Evolutionary conservation across 139 green algal genomes (phyloP).

Genomic region (Chlorella sp.): DNA sequence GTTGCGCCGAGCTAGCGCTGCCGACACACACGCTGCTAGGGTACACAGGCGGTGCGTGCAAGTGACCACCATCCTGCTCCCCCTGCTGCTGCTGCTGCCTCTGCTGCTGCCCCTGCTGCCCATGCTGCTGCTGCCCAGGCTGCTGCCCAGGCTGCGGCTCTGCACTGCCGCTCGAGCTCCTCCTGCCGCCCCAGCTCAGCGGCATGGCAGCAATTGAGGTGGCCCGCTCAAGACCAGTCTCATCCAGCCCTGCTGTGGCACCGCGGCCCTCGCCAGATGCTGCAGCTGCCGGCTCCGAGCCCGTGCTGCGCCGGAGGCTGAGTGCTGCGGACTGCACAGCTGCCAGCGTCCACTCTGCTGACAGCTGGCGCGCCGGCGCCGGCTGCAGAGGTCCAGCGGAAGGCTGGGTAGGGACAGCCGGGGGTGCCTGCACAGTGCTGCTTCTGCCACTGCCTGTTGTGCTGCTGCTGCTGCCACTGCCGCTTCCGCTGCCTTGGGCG

Average conservation of each 20-base stretch:
- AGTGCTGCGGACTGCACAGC: background rate
- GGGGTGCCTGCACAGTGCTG: background rate
- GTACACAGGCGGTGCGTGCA: too few species aligned
- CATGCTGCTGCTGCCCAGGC: background rate
- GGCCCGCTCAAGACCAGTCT: too few species aligned
- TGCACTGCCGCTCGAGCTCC: background rate
- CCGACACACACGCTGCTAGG: background rate
- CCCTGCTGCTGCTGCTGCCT: background rate
- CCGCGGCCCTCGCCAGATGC: too few species aligned
- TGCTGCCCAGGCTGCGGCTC: background rate
- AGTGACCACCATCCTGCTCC: background rate
- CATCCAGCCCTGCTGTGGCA: too few species aligned
- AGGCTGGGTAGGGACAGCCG: background rate
- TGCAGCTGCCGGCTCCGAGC: too few species aligned
- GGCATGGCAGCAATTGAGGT: too few species aligned
- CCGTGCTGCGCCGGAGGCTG: too few species aligned
- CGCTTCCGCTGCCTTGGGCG: background rate
- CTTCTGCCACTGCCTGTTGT: too few species aligned
- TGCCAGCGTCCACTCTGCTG: background rate
- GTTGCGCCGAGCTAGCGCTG: background rate
- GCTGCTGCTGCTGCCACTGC: background rate
- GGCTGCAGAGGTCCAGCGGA: background rate
- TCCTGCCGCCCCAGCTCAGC: too few species aligned
- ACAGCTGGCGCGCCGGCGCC: background rate
- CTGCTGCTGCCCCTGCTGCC: background rate